A percentile compares a stretch with the other conserved stretches of the same genome.
These are phyloP conservation scores for Puccinia triticina DNA, from an alignment of 1,284 basidiomycete genomes.

Conservation along the genomic window DNA sequence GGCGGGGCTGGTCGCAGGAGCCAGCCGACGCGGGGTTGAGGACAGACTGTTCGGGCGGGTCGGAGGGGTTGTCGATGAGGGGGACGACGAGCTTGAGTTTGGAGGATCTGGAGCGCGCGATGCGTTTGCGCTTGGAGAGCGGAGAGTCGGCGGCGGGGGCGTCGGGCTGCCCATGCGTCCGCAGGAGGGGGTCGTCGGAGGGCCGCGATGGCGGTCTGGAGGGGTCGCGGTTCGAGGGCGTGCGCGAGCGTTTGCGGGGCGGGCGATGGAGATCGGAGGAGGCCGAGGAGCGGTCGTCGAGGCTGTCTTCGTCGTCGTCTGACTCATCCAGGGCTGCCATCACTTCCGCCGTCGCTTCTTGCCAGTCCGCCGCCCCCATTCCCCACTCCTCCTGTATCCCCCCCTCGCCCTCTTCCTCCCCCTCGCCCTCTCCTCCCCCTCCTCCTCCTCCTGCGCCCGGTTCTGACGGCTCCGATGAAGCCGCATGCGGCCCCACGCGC, in stretches of 20 bases:
- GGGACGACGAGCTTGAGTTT: constrained; percentile 41
- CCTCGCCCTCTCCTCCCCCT: not conserved
- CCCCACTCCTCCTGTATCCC: constrained; percentile 32
- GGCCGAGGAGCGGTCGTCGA: constrained; percentile 1
- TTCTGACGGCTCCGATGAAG: constrained; percentile 6
- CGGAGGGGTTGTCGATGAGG: not conserved
- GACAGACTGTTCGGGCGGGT: not conserved
- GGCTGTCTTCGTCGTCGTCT: constrained; percentile 14
- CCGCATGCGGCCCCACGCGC: constrained; percentile 44
- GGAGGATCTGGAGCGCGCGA: constrained; percentile 41
- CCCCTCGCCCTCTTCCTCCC: not conserved
- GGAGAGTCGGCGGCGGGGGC: constrained; percentile 24
- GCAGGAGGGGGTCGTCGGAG: not conserved
- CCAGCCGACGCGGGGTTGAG: not conserved
- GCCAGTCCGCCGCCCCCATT: constrained; percentile 38
- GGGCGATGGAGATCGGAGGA: not conserved
- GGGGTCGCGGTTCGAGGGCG: not conserved
- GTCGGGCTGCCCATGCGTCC: not conserved
- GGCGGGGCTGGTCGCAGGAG: not conserved
- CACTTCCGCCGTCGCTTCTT: constrained; percentile 47
- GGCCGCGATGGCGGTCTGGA: not conserved
- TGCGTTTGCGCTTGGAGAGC: constrained; percentile 38
- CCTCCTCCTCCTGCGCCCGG: not conserved
- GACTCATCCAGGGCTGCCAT: constrained; percentile 46
- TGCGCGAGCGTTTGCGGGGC: constrained; percentile 20